phyloP scores from a whole-genome alignment of 805 yeast genomes.

The Kodamaea neixiangensis region DNA sequence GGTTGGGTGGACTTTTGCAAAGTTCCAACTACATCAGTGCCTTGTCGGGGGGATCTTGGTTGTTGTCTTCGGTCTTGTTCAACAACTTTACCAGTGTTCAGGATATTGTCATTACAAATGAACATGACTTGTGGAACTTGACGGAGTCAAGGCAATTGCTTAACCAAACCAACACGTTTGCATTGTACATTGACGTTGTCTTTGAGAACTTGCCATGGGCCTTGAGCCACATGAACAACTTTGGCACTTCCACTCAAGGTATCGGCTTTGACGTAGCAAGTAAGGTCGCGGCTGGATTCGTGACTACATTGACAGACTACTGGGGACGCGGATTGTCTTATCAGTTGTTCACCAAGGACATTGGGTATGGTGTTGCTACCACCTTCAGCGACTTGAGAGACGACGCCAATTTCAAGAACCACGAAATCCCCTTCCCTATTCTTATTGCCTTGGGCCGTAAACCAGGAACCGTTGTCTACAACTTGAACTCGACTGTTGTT shows the following conservation, averaged over 20 bases:
- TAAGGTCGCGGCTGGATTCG: constrained; percentile 59
- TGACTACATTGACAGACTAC: constrained; percentile 67
- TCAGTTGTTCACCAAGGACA: constrained; percentile 50
- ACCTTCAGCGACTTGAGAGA: constrained; percentile 38
- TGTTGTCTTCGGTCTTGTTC: constrained; percentile 64
- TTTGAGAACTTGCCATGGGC: constrained; percentile 26
- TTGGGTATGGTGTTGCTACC: constrained; percentile 25
- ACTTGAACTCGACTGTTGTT: constrained; percentile 38
- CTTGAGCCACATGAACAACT: constrained; percentile 32
- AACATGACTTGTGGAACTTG: constrained; percentile 38
- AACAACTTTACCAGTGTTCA: constrained; percentile 76
- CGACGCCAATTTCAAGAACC: constrained; percentile 27
- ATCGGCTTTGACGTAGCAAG: constrained; percentile 53
- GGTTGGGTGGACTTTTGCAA: constrained; percentile 75
- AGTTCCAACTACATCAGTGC: constrained; percentile 72
- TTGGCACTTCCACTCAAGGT: constrained; percentile 28
- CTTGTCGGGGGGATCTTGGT: constrained; percentile 85
- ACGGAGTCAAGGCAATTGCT: constrained; percentile 30
- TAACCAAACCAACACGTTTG: constrained; percentile 21
- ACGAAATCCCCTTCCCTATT: constrained; percentile 45
- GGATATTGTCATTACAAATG: constrained; percentile 42
- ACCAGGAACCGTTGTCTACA: constrained; percentile 31
- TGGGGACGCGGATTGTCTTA: constrained; percentile 80
- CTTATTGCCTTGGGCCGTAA: constrained; percentile 37
- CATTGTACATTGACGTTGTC: constrained; percentile 22